Percentiles rank a stretch among this genome's conserved stretches.
Evolutionary conservation across 345 rosid species (phyloP).

Genomic region (Camelina laxa): DNA sequence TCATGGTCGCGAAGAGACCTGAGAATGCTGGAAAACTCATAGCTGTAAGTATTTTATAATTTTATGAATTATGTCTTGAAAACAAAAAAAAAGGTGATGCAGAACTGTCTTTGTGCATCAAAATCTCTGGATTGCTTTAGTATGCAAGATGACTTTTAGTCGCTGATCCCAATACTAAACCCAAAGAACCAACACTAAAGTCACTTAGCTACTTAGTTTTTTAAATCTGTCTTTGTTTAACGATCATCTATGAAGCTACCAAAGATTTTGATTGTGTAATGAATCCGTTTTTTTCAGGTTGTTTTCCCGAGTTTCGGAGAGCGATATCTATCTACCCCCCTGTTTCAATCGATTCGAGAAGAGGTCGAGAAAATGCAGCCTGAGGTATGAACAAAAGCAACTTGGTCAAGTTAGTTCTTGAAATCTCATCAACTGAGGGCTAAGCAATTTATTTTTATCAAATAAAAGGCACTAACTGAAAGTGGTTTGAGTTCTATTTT

Average conservation of each 20-base stretch:
- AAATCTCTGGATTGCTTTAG: conserved; percentile 14
- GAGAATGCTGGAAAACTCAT: conserved; percentile 61
- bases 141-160: too few species aligned
- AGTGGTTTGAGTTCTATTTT: conserved; percentile 4
- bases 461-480: conserved; percentile 22
- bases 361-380: conserved; percentile 91
- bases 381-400: conserved; percentile 47
- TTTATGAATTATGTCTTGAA: neutral
- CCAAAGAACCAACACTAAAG: conserved; percentile 2
- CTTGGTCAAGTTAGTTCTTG: conserved; percentile 3
- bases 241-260: conserved; percentile 7
- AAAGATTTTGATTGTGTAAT: neutral
- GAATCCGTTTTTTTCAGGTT: conserved; percentile 54
- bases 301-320: conserved; percentile 97
- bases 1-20: conserved; percentile 54
- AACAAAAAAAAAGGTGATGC: neutral
- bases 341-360: conserved; percentile 90
- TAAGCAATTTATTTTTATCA: conserved; percentile 7
- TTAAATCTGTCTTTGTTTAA: neutral
- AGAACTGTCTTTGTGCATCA: neutral
- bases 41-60: conserved; percentile 51
- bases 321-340: conserved; percentile 80
- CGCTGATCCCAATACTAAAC: neutral
- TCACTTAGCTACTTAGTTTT: conserved; percentile 9
- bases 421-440: conserved; percentile 11